Conservation (phyloP, 768 basidiomycete species). For the Mycena venus region DNA sequence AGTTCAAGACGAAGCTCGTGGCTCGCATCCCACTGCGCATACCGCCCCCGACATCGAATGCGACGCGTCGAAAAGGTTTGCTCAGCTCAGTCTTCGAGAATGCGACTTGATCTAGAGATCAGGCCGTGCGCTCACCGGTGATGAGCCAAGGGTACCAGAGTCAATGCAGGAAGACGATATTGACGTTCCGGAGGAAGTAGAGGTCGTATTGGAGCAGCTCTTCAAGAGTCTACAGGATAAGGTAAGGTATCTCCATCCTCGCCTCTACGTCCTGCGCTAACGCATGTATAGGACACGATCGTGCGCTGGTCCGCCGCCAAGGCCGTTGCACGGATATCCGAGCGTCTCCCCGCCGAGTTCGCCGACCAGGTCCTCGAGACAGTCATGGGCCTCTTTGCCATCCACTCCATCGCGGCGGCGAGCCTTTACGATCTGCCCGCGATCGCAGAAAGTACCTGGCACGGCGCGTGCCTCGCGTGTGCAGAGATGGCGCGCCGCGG, state of each 20-base stretch:
- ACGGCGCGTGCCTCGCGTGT: conserved; percentile 92
- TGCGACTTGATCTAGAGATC: conserved; percentile 4
- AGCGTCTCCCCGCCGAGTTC: conserved; percentile 83
- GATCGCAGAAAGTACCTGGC: conserved; percentile 91
- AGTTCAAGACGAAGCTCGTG: conserved; percentile 75
- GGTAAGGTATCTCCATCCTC: conserved; percentile 54
- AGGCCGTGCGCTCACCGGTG: conserved; percentile 50
- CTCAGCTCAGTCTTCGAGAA: neutral
- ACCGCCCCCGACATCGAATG: conserved; percentile 59
- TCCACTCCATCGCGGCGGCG: conserved; percentile 77
- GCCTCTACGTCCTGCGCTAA: conserved; percentile 13
- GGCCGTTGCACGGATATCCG: conserved; percentile 86
- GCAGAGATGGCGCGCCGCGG: conserved; percentile 93
- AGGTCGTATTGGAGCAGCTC: conserved; percentile 78
- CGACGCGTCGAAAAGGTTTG: conserved; percentile 59
- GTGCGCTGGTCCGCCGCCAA: conserved; percentile 97
- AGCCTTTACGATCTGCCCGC: conserved; percentile 79
- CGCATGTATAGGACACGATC: conserved; percentile 80
- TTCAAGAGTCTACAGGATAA: conserved; percentile 85
- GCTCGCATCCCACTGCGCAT: conserved; percentile 75
- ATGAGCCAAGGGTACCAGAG: conserved; percentile 33
- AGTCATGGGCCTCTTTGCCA: conserved; percentile 79
- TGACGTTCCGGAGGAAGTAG: conserved; percentile 86
- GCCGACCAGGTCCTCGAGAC: conserved; percentile 86
- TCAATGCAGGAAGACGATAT: conserved; percentile 53